Evolutionary conservation across 805 yeast species (phyloP).

Genomic region (Babjeviella inositovora): DNA sequence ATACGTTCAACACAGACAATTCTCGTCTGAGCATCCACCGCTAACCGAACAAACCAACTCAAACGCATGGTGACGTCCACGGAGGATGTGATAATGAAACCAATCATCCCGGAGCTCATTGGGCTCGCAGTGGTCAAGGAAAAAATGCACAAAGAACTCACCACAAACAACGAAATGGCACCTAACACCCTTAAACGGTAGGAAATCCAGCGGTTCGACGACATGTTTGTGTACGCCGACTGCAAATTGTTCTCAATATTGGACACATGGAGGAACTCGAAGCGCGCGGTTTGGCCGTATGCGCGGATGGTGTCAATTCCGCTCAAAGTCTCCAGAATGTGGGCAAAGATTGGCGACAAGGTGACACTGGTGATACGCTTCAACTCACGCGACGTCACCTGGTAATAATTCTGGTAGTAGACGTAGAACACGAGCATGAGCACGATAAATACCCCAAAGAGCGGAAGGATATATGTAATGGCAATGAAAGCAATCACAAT

Average conservation of each 20-base stretch:
- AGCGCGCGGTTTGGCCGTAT: conserved; percentile 46
- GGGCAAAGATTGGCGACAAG: conserved; percentile 66
- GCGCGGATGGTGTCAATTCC: conserved; percentile 76
- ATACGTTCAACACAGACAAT: conserved; percentile 57
- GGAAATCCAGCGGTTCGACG: conserved; percentile 52
- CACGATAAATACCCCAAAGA: conserved; percentile 26
- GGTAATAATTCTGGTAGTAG: conserved; percentile 58
- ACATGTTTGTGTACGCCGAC: conserved; percentile 29
- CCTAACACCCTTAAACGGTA: conserved; percentile 48
- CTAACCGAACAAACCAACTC: conserved; percentile 37
- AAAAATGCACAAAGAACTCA: conserved; percentile 28
- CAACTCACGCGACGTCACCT: conserved; percentile 59
- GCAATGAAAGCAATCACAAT: conserved; percentile 32
- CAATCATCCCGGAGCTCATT: conserved; percentile 42
- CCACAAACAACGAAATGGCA: conserved; percentile 28
- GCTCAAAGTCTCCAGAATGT: conserved; percentile 63
- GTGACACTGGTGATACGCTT: conserved; percentile 58
- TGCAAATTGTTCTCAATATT: conserved; percentile 31
- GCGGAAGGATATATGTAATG: conserved; percentile 37
- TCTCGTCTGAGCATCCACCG: conserved; percentile 49
- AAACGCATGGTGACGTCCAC: conserved; percentile 36
- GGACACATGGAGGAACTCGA: conserved; percentile 33
- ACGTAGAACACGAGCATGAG: conserved; percentile 36
- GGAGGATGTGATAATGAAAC: conserved; percentile 50
- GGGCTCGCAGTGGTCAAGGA: conserved; percentile 20